Evolutionary conservation across 345 rosid species (phyloP), one percentile per base, ranked within the genome.

Genomic region (Anastatica hierochuntica): DNA sequence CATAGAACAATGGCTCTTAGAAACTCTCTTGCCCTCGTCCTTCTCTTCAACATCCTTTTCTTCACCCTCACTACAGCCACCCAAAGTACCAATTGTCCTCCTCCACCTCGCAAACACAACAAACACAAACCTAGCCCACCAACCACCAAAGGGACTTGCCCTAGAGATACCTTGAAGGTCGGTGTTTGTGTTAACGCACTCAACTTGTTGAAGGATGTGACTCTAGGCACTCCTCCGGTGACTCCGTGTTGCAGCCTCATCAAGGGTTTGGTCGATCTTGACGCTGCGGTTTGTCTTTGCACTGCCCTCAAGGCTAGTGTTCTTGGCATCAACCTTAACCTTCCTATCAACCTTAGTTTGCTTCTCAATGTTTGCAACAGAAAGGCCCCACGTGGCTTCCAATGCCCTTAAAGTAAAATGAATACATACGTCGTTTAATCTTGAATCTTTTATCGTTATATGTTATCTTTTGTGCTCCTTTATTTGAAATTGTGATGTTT

Each of bases 241-340:
- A 36, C 49, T 3, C 67, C 76, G 5, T 75, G 83, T 45, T 80
- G 83, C 19, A 11, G 66, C 21, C 67, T 73, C 39, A 44, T 80
- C 13, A 2, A 59, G 24, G 75, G 72, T 10, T 72, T 80, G 49
- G 76, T 18, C 5, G 87, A 66, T 52, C 69, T 77, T 31, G 83
- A 80, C 46, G 80, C 76, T 39, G 77, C 80, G 8, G 38, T 64
- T 64, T 80, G 83, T 74, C 79, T 80, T 42, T 80, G 81, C 76
- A 73, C 79, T 18, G 77, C 74, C 27, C 53, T 80, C 1, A 75
- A 33, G 57, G 77, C 68, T 53, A 77, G 67, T 24, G 58, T 77
- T 31, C 72, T 80, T 44, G 82, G 86, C 8, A 58, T 75, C 39
- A 62, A 70, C 44, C 63, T 80, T 14, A 43, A 73, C 19, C 20